Percentiles rank a stretch among this genome's conserved stretches.
phyloP scores from a whole-genome alignment of 805 yeast species.

The Candida parachauliodes region DNA sequence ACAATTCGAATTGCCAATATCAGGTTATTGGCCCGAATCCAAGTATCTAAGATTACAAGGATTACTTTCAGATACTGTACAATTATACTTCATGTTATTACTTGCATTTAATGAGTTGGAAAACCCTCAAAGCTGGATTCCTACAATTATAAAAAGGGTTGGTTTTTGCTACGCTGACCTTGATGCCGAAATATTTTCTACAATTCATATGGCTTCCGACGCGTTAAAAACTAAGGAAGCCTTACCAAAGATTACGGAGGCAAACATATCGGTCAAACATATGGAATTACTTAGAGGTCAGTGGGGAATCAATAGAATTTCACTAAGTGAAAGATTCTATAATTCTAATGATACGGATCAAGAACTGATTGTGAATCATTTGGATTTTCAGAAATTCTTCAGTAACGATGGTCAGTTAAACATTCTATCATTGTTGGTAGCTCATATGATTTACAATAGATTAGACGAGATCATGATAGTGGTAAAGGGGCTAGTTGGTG shows the following conservation, averaged over 20 bases:
- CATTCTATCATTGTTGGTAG: conserved; percentile 23
- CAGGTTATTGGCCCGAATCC: conserved; percentile 30
- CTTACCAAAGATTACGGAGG: conserved; percentile 30
- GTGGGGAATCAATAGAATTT: conserved; percentile 24
- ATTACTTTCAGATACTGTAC: conserved; percentile 22
- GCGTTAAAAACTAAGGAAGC: conserved; percentile 21
- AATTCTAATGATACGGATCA: conserved; percentile 7
- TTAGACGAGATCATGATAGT: conserved; percentile 27
- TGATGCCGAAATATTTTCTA: conserved; percentile 25
- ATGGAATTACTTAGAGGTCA: conserved; percentile 21
- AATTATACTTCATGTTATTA: conserved; percentile 23
- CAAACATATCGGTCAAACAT: conserved; percentile 28
- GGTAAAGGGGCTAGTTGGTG: conserved; percentile 32
- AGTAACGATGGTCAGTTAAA: conserved; percentile 29
- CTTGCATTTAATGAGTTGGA: conserved; percentile 22
- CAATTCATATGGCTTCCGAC: conserved; percentile 28
- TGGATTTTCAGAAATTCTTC: conserved; percentile 24
- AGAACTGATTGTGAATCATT: conserved; percentile 15
- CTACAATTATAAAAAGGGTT: conserved; percentile 20
- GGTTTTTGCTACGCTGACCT: conserved; percentile 29
- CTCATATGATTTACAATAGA: conserved; percentile 27
- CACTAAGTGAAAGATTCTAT: conserved; percentile 24
- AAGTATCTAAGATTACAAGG: conserved; percentile 21
- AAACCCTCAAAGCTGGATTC: conserved; percentile 26
- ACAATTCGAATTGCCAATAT: conserved; percentile 24